phyloP scores from a whole-genome alignment of 169 alveolate species.

The Eimeria maxima region DNA sequence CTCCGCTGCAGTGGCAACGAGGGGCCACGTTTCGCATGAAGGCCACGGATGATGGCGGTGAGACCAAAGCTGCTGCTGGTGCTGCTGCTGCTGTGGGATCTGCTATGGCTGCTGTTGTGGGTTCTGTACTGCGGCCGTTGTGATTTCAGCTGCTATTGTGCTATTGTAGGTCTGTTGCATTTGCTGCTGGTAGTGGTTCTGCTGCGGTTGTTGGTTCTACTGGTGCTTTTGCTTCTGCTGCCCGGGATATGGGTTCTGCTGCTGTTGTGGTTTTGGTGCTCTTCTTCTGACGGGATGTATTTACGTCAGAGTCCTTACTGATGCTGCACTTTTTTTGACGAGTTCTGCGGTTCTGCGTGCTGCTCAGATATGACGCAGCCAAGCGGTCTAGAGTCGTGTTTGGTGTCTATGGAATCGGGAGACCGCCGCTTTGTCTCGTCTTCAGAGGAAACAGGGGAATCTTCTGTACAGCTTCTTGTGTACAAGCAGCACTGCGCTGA shows the following conservation, averaged over 20 bases:
- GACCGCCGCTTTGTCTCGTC: conserved; percentile 34
- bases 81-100: background rate
- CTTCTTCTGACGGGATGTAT: background rate
- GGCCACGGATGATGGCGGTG: conserved; percentile 48
- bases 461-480: background rate
- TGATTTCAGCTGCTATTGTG: too few relatives aligned
- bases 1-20: conserved; percentile 36
- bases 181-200: background rate
- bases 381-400: background rate
- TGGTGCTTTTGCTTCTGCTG: background rate
- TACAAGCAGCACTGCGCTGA: conserved; percentile 45
- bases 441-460: background rate
- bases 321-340: background rate
- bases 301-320: background rate
- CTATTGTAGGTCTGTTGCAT: too few relatives aligned
- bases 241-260: background rate
- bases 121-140: background rate
- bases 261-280: background rate
- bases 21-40: conserved; percentile 18
- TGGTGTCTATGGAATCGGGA: background rate
- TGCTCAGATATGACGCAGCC: conserved; percentile 16
- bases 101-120: too few relatives aligned
- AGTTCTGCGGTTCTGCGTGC: background rate
- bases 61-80: background rate
- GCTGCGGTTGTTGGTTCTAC: background rate